Percentiles rank a stretch among this genome's conserved stretches.
phyloP scores from a whole-genome alignment of 805 yeast species.

The Tetrapisispora taiwanensis region DNA sequence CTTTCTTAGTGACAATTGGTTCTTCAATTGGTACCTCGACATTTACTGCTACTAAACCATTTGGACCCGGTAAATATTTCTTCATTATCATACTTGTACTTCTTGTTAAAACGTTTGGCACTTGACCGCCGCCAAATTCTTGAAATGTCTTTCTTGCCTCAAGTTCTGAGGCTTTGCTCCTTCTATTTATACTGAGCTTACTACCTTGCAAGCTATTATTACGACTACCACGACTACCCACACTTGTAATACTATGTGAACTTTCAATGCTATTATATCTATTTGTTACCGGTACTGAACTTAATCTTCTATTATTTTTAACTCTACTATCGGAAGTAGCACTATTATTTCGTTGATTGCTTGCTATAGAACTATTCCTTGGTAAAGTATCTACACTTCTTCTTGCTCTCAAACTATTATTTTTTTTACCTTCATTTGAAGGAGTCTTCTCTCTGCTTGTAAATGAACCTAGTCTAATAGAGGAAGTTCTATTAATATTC shows the following conservation, averaged over 20 bases:
- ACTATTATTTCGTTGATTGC: background rate
- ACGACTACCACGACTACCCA: background rate
- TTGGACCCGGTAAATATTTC: constrained; percentile 63
- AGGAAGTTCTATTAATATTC: background rate
- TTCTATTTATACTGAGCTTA: background rate
- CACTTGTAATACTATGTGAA: background rate
- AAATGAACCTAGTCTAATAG: background rate
- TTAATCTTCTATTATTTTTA: constrained; percentile 4
- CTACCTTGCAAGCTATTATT: background rate
- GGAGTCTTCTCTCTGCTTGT: background rate
- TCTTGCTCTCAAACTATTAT: constrained; percentile 2
- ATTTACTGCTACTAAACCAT: constrained; percentile 50
- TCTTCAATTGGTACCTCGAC: constrained; percentile 46
- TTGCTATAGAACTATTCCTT: constrained; percentile 5
- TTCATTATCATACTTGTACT: constrained; percentile 37
- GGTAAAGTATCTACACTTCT: constrained; percentile 3
- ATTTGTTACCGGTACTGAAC: background rate
- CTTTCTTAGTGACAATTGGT: background rate
- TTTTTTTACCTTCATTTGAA: constrained; percentile 1
- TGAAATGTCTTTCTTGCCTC: constrained; percentile 27
- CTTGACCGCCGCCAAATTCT: constrained; percentile 28
- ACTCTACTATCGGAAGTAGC: constrained; percentile 12
- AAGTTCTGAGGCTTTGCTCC: background rate
- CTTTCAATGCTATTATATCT: constrained; percentile 2
- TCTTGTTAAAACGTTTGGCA: constrained; percentile 17